phyloP scores from a whole-genome alignment of 306 rosid genomes.

The Quercus parvula region DNA sequence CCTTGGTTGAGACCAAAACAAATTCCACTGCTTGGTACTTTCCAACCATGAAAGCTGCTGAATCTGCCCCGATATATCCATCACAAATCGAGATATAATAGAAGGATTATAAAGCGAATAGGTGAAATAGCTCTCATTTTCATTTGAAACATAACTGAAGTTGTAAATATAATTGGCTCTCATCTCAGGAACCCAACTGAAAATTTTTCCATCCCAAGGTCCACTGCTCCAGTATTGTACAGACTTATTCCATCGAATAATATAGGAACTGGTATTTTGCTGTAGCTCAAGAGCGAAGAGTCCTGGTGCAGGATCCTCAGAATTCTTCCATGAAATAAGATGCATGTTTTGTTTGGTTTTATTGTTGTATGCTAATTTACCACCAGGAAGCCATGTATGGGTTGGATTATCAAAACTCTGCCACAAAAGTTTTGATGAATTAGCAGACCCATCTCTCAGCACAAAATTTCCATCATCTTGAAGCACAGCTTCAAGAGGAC shows the following conservation, averaged over 20 bases:
- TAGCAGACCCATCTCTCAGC: constrained; percentile 12
- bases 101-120: constrained; percentile 23
- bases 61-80: constrained; percentile 43
- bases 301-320: constrained; percentile 39
- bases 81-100: constrained; percentile 8
- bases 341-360: constrained; percentile 39
- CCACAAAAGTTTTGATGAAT: constrained; percentile 33
- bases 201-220: constrained; percentile 41
- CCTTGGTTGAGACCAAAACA: constrained; percentile 51
- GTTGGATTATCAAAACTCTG: constrained; percentile 65
- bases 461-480: constrained; percentile 48
- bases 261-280: constrained; percentile 12
- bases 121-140: constrained; percentile 51
- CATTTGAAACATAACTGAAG: constrained; percentile 33
- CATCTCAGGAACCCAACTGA: constrained; percentile 52
- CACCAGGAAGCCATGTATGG: constrained; percentile 55
- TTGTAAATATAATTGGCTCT: constrained; percentile 40
- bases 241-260: constrained; percentile 37
- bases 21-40: constrained; percentile 29
- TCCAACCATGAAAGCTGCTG: constrained; percentile 33
- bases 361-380: constrained; percentile 32
- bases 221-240: constrained; percentile 40
- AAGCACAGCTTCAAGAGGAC: constrained; percentile 21
- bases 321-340: constrained; percentile 65
- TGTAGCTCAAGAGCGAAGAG: constrained; percentile 40